Base-by-base conservation (phyloP, 371 early-diverging fungal species). In the Pancytospora philotis region DNA sequence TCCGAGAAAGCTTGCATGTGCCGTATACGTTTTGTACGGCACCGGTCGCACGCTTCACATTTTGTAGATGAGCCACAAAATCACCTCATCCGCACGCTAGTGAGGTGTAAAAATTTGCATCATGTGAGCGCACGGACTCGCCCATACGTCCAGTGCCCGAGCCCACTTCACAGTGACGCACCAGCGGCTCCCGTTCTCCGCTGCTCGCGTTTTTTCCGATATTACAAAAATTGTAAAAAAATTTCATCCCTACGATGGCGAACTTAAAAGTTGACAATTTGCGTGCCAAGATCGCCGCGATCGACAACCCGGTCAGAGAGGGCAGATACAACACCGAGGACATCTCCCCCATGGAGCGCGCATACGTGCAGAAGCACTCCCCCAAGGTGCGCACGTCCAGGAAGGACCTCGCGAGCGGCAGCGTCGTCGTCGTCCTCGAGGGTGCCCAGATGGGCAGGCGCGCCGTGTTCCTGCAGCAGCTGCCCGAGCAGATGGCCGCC, bases 351-450 rank as follows among this genome's bases (percentile, higher is more conserved):
- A 22, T 32, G 25, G 69, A 70, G 25, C 37, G 25, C 19, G 25
- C 32, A 22, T 66, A 76, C 27, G 55, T 66, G 39, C 49, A 51
- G 34, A 72, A 63, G 39, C 34, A 58, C 19, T 32, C 25, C 4
- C 35, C 38, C n/a, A 63, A 66, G 32, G 55, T 60, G 51, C 70
- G 71, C 53, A 45, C 3, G 22, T 36, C 35, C 2, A 70, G 80
- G 32, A 69, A 39, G 27, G 80, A 80, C 57, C 36, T 80, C 16
- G 45, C 3, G 0, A 37, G 4, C 10, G 80, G 80, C 27, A 55
- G 64, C 49, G 52, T 80, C 32, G 77, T 76, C 10, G 76, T 75
- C 61, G 78, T 77, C 38, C 34, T 73, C 0, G 80, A 80, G 62
- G 80, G 80, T n/a, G 66, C 61, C 31, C 74, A 58, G 63, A 61